A percentile compares a stretch with the other conserved stretches of the same genome.
Conservation (phyloP, 441 rosid species). For the Syzygium malaccense region DNA sequence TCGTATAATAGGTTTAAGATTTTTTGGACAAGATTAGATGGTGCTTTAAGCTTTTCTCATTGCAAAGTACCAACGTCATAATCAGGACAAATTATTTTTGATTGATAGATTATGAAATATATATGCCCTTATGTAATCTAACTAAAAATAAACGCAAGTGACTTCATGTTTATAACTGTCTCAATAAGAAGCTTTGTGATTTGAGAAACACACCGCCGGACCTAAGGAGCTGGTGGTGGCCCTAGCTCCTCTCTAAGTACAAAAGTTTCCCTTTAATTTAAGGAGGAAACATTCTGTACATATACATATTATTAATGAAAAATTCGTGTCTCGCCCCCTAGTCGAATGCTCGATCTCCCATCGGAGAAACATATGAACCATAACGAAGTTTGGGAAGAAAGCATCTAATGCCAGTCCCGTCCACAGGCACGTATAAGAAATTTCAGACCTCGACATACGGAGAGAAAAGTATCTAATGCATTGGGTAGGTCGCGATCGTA, state of each 20-base stretch:
- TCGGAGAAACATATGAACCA: background rate
- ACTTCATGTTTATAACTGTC: background rate
- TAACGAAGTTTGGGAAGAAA: background rate
- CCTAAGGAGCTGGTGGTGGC: background rate
- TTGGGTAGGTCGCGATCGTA: background rate
- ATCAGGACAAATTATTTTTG: background rate
- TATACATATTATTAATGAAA: background rate
- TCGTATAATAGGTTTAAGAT: too few relatives aligned
- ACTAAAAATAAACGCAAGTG: background rate
- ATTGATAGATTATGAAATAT: background rate
- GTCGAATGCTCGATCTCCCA: background rate
- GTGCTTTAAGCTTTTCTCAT: too few relatives aligned
- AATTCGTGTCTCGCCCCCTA: too few relatives aligned
- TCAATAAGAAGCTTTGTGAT: background rate
- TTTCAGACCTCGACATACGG: background rate
- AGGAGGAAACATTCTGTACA: background rate
- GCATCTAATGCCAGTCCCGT: rapidly evolving
- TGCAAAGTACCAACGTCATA: background rate
- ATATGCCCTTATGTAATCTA: background rate
- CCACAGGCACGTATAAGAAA: background rate
- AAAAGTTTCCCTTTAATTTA: background rate
- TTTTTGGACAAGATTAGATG: too few relatives aligned
- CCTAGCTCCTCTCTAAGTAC: background rate
- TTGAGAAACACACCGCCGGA: background rate
- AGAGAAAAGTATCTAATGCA: background rate